Evolutionary conservation across 2,329 filamentous ascomycete genomes (phyloP), one percentile per base, ranked within the genome.

Genomic region (Microcyclospora tardicrescens): DNA sequence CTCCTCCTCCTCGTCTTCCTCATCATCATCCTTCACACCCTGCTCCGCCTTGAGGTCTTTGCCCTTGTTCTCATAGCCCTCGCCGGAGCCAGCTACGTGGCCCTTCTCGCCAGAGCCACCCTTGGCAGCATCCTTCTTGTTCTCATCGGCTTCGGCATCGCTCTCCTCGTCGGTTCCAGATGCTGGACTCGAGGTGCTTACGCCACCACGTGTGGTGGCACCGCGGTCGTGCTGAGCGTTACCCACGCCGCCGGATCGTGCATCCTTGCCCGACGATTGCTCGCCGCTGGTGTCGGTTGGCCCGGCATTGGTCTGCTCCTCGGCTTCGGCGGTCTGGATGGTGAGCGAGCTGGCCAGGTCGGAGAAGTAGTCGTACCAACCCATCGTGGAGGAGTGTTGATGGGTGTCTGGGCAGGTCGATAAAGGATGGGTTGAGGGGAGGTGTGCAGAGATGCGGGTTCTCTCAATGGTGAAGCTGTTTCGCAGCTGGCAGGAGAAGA

Each of bases 341-440:
- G 67, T 74, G 67, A 75, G 76, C 67, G 70, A 77, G 66, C 69
- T 75, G 67, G 70, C 76, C 68, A 71, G 64, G 61, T 77, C 73
- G 62, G 69, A 66, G 65, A 79, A 69, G 63, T 76, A 72, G 59
- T 78, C 73, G 61, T 72, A 67, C 65, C 79, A 65, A 61, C 73
- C 73, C 75, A 79, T 79, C 46, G 48, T 55, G 53, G 41, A 46
- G 52, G 43, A 41, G 19, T 24, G 19, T 43, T 42, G 49, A 47
- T 48, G 46, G 46, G 43, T 14, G 14, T 36, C 14, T 28, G 19
- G 8, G n/a, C 15, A 16, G 35, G 13, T 35, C 37, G 35, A 39
- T 39, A 31, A 31, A 24, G 2, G 28, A 36, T 31, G 16, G 34
- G 34, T 35, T 6, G 29, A 38, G 16, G 31, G 31, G 30, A 4